phyloP scores from a whole-genome alignment of 129 eudicot species.

The Arctium minus region DNA sequence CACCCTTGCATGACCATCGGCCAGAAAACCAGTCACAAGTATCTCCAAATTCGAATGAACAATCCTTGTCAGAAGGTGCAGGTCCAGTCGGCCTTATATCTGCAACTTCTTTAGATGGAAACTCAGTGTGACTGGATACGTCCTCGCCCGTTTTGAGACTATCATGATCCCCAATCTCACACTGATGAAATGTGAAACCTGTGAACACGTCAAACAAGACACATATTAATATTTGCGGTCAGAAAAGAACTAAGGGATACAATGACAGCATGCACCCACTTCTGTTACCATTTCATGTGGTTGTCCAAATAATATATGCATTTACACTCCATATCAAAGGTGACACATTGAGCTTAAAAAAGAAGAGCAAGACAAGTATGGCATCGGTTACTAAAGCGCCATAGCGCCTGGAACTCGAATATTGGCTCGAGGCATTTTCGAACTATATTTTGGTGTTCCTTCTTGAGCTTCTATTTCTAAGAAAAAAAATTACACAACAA shows the following conservation, averaged over 20 bases:
- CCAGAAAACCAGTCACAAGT: slow-evolving; percentile 54
- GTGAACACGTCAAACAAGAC: slow-evolving; percentile 19
- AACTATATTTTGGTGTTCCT: not conserved
- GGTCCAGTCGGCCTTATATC: slow-evolving; percentile 42
- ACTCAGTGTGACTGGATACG: slow-evolving; percentile 27
- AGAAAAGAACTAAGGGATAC: not conserved
- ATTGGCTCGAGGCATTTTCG: too few relatives aligned
- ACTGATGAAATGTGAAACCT: slow-evolving; percentile 45
- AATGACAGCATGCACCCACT: not conserved
- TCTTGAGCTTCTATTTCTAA: too few relatives aligned
- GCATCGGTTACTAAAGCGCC: not conserved
- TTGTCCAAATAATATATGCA: not conserved
- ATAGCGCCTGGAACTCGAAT: too few relatives aligned
- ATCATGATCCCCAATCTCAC: slow-evolving; percentile 28
- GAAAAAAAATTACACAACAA: not conserved
- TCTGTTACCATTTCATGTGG: too few relatives aligned
- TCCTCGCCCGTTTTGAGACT: slow-evolving; percentile 29
- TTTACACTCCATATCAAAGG: not conserved
- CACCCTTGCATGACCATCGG: slow-evolving; percentile 85
- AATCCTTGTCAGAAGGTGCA: slow-evolving; percentile 46
- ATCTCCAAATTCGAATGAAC: slow-evolving; percentile 30
- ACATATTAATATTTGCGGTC: not conserved
- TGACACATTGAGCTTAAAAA: not conserved
- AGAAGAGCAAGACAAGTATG: not conserved
- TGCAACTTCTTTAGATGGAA: slow-evolving; percentile 27